Percentiles rank a stretch among this genome's conserved stretches.
These are phyloP conservation scores for Hyphodiscus sp. DNA, from an alignment of 2,329 filamentous ascomycete genomes.

Conservation along the genomic window DNA sequence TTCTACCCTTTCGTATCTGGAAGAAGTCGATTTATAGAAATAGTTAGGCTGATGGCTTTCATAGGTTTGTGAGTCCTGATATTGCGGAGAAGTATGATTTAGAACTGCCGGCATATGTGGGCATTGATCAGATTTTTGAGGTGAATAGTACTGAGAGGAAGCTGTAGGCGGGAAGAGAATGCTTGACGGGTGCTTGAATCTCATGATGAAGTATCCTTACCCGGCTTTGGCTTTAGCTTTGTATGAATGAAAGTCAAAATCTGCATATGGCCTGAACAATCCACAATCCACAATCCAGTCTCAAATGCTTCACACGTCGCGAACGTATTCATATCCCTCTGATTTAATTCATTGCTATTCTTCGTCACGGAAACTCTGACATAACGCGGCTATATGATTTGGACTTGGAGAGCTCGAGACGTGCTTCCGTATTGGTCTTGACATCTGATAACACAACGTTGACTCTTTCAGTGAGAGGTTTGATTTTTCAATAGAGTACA, in stretches of 20 bases:
- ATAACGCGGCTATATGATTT: too few species aligned
- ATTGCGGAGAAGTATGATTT: conserved; percentile 83
- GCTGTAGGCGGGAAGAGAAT: conserved; percentile 37
- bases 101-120: conserved; percentile 75
- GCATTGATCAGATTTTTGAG: conserved; percentile 85
- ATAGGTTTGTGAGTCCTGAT: conserved; percentile 68
- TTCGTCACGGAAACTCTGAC: too few species aligned
- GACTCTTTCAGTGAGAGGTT: too few species aligned
- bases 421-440: too few species aligned
- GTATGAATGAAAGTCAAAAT: neutral
- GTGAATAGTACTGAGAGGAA: conserved; percentile 47
- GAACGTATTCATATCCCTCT: too few species aligned
- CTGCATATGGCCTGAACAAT: neutral
- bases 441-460: too few species aligned
- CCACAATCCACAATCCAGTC: neutral
- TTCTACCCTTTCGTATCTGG: conserved; percentile 3
- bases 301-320: neutral
- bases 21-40: neutral
- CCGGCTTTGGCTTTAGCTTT: neutral
- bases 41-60: conserved; percentile 9
- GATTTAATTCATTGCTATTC: too few species aligned
- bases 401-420: too few species aligned
- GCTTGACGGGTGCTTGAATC: neutral
- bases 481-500: too few species aligned
- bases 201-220: neutral